Evolutionary conservation across 1,284 basidiomycete species (phyloP), one percentile per base, ranked within the genome.

Genomic region (Trichosporon ovoides): DNA sequence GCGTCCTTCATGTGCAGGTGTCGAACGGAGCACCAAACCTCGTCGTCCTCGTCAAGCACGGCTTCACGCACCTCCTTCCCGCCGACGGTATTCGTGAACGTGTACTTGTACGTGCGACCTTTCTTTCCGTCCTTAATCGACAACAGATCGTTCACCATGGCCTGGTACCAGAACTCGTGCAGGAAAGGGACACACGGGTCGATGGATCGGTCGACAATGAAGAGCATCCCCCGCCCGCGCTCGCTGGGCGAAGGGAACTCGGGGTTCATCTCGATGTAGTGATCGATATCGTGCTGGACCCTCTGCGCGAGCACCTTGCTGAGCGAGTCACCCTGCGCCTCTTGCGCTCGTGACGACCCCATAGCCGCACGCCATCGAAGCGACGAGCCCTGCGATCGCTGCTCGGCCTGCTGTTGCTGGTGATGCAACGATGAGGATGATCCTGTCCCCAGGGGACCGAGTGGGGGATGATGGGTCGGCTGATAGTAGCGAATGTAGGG

Each of bases 1-100:
- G 93, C 91, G 78, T 98, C 96, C 57, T 91, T 87, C 89, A 98
- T 98, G 77, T 98, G 95, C 83, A 98, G 85, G 75, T 98, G 96
- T 55, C 94, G 86, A 52, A 98, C 85, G 38, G 87, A 86, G 20
- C 86, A 87, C 93, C 94, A 99, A 3, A 97, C 87, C 48, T 83
- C 83, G 75, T 99, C 95, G 2, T 84, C 79, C 65, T 99, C 95
- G 18, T 86, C 85, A 33, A 98, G 80, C 1, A 82, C 82, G 3
- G 91, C 91, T 3, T 84, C 85, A 75, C 92, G 91, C 69, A 95
- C 89, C 71, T 98, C 94, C 60, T 83, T 86, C 12, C 84, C 82
- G 13, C 92, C 94, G 2, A 86, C 70, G 3, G 74, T 76, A 52
- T 88, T 87, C 69, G 91, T 87, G 77, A 93, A 92, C 70, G 91